Conservation (phyloP, 345 rosid genomes). For the Hypericum perforatum region DNA sequence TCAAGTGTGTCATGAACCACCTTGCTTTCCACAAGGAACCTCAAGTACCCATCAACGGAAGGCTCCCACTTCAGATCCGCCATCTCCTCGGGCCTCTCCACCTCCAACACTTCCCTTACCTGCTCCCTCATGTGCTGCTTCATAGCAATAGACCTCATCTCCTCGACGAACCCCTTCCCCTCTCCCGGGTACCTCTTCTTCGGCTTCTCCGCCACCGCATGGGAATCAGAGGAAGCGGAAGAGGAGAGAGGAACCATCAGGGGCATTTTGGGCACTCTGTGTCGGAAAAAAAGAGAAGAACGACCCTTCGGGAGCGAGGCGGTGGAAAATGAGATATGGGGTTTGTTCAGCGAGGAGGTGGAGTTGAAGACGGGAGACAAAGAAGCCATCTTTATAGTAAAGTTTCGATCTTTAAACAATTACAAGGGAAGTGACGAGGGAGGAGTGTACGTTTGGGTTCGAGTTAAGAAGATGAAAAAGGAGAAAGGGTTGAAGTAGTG, state of each 20-base stretch:
- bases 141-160: constrained; percentile 99
- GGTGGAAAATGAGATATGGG: constrained; percentile 20
- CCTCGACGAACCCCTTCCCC: constrained; percentile 94
- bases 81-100: constrained; percentile 56
- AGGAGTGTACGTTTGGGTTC: constrained; percentile 20
- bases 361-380: constrained; percentile 40
- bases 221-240: constrained; percentile 21
- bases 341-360: constrained; percentile 27
- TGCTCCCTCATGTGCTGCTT: constrained; percentile 77
- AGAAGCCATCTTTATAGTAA: constrained; percentile 44
- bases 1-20: constrained; percentile 89
- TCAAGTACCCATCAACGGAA: constrained; percentile 67
- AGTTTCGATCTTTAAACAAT: not conserved
- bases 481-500: constrained; percentile 13
- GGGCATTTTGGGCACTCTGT: constrained; percentile 25
- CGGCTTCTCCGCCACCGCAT: constrained; percentile 65
- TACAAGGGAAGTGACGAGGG: not conserved
- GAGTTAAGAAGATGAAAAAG: not conserved
- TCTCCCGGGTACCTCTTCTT: constrained; percentile 71
- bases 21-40: constrained; percentile 83
- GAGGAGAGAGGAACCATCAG: constrained; percentile 16
- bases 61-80: constrained; percentile 70
- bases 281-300: not conserved
- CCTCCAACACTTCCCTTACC: constrained; percentile 78
- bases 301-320: constrained; percentile 17